Base-by-base conservation (phyloP, 768 basidiomycete species). In the Boletus eberwhitei region DNA sequence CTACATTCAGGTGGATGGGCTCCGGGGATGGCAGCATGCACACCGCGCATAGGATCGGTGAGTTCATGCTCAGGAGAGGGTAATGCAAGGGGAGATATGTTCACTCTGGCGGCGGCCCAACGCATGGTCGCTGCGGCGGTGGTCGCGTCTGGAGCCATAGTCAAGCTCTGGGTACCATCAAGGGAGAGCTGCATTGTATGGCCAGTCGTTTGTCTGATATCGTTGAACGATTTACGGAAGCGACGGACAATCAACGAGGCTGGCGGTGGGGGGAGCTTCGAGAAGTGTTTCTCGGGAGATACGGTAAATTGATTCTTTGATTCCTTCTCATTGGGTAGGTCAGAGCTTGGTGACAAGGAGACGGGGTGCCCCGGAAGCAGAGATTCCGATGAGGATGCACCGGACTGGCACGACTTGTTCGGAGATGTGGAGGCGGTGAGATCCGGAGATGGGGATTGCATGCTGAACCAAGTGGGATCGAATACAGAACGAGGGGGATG, bases 1-100 rank as follows among this genome's bases (percentile, higher is more conserved):
- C 72, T 70, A 24, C 67, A 65, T 46, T 61, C 65, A 64, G 54
- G 65, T 57, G 50, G 76, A 66, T 85, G 83, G 11, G 82, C 78
- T 22, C 86, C 81, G 1, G 88, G 87, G 41, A 88, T 80, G 9
- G 82, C 75, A 24, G 87, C 77, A 9, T 79, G 85, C 21, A 87
- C 79, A 34, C 84, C 83, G 36, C 89, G 84, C 84, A 97, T 86
- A 0, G 94, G 94, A 71, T 97, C 94, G 11, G 87, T 87, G 24
- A 96, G 80, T 65, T 97, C 94, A 61, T 89, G 86, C 65, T 98
- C 94, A 0, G 94, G 94, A 12, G 88, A 91, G 2, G 94, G 93
- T 1, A 95, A 78, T 0, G 90, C 86, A 24, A 98, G 77, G 0
- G 94, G 94, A 0, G 91, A 86, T 51, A 98, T 84, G 61, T 90